These are phyloP conservation scores for Apiosordaria backusii DNA, from an alignment of 495 filamentous ascomycete genomes.

Conservation along the genomic window DNA sequence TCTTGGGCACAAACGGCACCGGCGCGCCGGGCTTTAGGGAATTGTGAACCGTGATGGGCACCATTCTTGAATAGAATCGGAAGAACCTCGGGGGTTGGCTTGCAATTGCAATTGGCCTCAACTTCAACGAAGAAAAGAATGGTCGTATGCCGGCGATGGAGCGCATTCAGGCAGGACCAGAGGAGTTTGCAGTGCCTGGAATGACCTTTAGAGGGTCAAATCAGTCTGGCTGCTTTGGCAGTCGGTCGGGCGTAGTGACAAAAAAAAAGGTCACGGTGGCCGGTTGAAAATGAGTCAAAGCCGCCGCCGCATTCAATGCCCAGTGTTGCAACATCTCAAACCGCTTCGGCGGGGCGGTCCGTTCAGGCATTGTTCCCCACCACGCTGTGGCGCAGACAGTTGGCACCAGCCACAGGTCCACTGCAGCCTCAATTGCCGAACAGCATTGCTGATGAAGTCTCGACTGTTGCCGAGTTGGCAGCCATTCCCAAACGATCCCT, in stretches of 20 bases:
- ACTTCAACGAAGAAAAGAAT: constrained; percentile 18
- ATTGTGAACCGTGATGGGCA: constrained; percentile 66
- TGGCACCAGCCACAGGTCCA: neutral
- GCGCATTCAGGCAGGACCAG: constrained; percentile 25
- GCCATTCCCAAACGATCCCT: too few relatives aligned
- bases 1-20: constrained; percentile 71
- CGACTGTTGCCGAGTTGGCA: too few relatives aligned
- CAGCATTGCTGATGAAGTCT: too few relatives aligned
- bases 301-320: too few relatives aligned
- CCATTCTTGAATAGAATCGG: constrained; percentile 35
- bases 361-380: constrained; percentile 14
- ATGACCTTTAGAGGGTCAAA: neutral
- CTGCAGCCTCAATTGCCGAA: too few relatives aligned
- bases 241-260: neutral
- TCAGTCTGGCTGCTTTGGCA: neutral
- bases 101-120: constrained; percentile 28
- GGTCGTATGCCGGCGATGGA: constrained; percentile 21
- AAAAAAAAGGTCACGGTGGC: constrained; percentile 29
- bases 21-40: constrained; percentile 67
- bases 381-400: constrained; percentile 10
- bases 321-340: neutral
- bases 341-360: constrained; percentile 8
- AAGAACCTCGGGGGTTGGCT: constrained; percentile 13
- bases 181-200: neutral
- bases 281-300: constrained; percentile 27